Evolutionary conservation across 768 basidiomycete genomes (phyloP).

Genomic region (Tephrocybe sp.): DNA sequence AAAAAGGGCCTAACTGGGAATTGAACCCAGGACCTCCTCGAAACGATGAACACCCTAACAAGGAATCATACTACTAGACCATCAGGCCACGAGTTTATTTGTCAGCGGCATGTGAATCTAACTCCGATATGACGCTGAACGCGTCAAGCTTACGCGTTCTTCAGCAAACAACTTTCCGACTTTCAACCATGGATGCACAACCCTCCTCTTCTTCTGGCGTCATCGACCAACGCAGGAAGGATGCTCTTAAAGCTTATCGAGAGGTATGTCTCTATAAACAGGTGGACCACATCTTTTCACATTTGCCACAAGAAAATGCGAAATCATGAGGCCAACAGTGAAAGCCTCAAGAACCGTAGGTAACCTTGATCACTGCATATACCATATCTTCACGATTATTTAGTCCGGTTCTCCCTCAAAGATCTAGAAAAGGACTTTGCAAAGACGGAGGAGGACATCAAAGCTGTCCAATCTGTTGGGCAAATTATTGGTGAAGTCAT

Average conservation of each 20-base stretch:
- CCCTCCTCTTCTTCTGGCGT: constrained; percentile 56
- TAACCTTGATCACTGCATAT: constrained; percentile 7
- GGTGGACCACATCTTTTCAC: constrained; percentile 4
- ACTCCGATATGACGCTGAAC: background rate
- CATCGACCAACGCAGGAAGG: constrained; percentile 71
- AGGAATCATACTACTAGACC: too few species aligned
- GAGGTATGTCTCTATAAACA: constrained; percentile 44
- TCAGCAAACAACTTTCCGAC: constrained; percentile 4
- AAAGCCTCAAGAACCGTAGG: constrained; percentile 89
- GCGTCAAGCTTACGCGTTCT: constrained; percentile 38
- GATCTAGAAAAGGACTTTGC: constrained; percentile 86
- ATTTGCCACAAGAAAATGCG: constrained; percentile 78
- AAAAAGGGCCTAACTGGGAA: too few species aligned
- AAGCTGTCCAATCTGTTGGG: constrained; percentile 97
- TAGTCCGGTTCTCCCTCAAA: constrained; percentile 91
- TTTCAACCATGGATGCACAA: constrained; percentile 38
- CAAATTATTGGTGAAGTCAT: constrained; percentile 99
- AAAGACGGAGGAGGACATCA: constrained; percentile 98
- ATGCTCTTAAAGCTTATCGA: constrained; percentile 76
- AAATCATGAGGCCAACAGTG: constrained; percentile 83
- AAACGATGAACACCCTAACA: too few species aligned
- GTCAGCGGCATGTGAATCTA: background rate
- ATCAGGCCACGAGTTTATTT: constrained; percentile 37
- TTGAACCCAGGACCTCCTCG: too few species aligned
- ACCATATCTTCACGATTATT: background rate